A percentile compares a stretch with the other conserved stretches of the same genome.
Evolutionary conservation across 768 basidiomycete genomes (phyloP).

Genomic region (Aureoboletus auriporus): DNA sequence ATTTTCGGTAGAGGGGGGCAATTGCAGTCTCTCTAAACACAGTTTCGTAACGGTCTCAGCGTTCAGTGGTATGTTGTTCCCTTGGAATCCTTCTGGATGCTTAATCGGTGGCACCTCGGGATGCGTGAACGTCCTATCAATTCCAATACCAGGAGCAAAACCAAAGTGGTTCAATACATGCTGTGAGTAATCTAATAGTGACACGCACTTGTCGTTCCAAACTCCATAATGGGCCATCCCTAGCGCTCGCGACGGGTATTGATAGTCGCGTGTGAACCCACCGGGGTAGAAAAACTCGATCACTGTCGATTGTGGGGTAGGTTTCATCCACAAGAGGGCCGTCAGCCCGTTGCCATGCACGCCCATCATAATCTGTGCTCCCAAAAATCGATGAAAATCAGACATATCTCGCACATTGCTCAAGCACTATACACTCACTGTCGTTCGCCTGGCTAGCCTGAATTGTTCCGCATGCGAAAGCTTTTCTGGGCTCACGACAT

Average conservation of each 20-base stretch:
- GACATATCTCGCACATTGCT: too few species aligned
- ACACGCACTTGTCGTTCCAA: slow-evolving; percentile 66
- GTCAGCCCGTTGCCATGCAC: slow-evolving; percentile 93
- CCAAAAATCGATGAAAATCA: too few species aligned
- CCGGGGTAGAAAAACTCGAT: slow-evolving; percentile 88
- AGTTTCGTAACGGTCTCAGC: slow-evolving; percentile 62
- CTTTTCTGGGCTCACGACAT: slow-evolving; percentile 82
- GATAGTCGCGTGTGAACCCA: slow-evolving; percentile 85
- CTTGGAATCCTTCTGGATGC: slow-evolving; percentile 87
- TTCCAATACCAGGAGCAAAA: not conserved
- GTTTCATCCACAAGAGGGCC: slow-evolving; percentile 89
- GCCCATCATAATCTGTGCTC: slow-evolving; percentile 81
- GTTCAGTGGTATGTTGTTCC: slow-evolving; percentile 83
- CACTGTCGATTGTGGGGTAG: slow-evolving; percentile 75
- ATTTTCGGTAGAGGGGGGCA: not conserved
- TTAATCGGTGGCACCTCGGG: slow-evolving; percentile 63
- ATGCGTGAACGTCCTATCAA: slow-evolving; percentile 62
- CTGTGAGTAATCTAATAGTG: not conserved
- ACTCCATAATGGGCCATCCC: slow-evolving; percentile 85
- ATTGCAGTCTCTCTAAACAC: slow-evolving; percentile 47
- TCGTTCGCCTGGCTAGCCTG: slow-evolving; percentile 75
- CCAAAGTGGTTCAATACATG: not conserved
- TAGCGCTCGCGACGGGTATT: slow-evolving; percentile 71
- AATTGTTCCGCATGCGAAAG: slow-evolving; percentile 83
- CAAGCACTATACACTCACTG: slow-evolving; percentile 45